Base-by-base conservation (phyloP, 2,329 filamentous ascomycete species). In the Claviceps arundinis region DNA sequence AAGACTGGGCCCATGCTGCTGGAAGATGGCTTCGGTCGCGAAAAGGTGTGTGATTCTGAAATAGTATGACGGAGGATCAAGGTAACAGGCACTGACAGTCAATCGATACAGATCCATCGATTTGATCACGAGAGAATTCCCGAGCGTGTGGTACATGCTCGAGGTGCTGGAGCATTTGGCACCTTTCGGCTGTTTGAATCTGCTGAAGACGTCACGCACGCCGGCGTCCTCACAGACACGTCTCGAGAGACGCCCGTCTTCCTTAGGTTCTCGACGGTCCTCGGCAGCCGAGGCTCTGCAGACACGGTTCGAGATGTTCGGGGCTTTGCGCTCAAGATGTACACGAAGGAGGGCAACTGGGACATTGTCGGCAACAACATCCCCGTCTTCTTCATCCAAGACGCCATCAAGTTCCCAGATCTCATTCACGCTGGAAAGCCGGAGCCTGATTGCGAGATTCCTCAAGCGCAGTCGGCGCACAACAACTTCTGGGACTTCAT, bases 291-390 rank as follows among this genome's bases (percentile, higher is more conserved):
- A 37, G 87, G 87, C 13, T 87, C 82, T 50, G 84, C 86, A 5
- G 87, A 93, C 62, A 90, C 85, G 0, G 87, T 89, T 1, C 79
- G 87, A n/a, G 87, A 93, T 70, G 84, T 89, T 2, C 80, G 86
- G 40, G 87, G 87, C 1, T 93, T 91, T 56, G 85, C 87, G 0
- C 68, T 87, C 56, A 67, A 68, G 44, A 63, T 68, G 60, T 89
- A 89, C 62, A 89, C 86, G 0, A 70, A 85, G 85, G 53, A 55
- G 44, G 53, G 53, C n/a, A 55, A 55, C 44, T 52, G 53, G 53
- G 53, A 54, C 44, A 52, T 54, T 26, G 53, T 54, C 2, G 53
- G 53, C 37, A 54, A 54, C 50, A 54, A 54, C 44, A 48, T 54
- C 1, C 53, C 53, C 42, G 53, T 54, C n/a, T 54, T 54, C 30